These are phyloP conservation scores for Candida sonorensis DNA, from an alignment of 805 yeast genomes.

Conservation along the genomic window DNA sequence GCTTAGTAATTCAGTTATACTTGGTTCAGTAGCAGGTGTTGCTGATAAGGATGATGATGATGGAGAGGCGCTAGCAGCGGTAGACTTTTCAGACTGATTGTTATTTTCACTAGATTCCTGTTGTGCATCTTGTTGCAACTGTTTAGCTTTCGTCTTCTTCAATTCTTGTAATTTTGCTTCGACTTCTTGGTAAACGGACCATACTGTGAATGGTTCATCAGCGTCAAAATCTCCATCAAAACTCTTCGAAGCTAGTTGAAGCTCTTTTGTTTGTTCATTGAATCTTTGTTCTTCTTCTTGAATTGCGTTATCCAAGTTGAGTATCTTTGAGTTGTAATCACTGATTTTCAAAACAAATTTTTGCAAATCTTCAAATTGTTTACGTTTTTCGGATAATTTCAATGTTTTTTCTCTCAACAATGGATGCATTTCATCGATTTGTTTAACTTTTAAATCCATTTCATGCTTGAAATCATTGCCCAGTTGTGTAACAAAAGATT, in stretches of 20 bases:
- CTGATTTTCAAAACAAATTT: conserved; percentile 34
- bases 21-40: neutral
- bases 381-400: conserved; percentile 40
- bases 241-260: conserved; percentile 28
- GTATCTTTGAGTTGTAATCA: conserved; percentile 47
- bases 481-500: conserved; percentile 41
- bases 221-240: conserved; percentile 66
- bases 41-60: neutral
- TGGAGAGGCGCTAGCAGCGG: neutral
- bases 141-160: conserved; percentile 13
- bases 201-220: conserved; percentile 83
- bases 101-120: no score
- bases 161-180: conserved; percentile 30
- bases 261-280: conserved; percentile 29
- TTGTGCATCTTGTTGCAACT: no score
- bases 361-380: conserved; percentile 47
- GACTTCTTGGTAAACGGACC: conserved; percentile 51
- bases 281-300: conserved; percentile 56
- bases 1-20: conserved; percentile 6
- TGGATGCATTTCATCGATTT: conserved; percentile 45
- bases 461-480: conserved; percentile 57
- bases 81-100: no score
- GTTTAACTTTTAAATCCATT: conserved; percentile 42
- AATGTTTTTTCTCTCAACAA: conserved; percentile 52
- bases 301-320: conserved; percentile 57